Conservation (phyloP, 345 rosid species). For the Noccaea bulbosa region DNA sequence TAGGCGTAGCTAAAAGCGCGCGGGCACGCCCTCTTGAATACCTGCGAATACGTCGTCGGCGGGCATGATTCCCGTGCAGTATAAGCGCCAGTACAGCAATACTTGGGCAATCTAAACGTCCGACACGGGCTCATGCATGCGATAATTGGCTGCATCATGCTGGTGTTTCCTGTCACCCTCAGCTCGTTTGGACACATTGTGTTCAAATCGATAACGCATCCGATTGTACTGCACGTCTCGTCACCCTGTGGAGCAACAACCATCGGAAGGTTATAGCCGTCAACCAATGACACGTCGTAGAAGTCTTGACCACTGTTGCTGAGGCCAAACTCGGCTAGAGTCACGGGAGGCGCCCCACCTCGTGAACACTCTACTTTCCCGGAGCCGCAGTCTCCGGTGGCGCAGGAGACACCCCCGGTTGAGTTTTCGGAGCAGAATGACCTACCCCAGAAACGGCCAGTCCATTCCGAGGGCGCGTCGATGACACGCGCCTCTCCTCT, state of each 20-base stretch:
- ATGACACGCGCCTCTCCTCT: conserved; percentile 41
- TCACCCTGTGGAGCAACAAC: neutral
- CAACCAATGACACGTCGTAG: conserved; percentile 42
- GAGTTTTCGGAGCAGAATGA: conserved; percentile 47
- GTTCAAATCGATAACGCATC: conserved; percentile 48
- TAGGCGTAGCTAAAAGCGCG: conserved; percentile 63
- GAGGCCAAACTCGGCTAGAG: conserved; percentile 52
- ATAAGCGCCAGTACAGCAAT: conserved; percentile 31
- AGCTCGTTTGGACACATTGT: conserved; percentile 52
- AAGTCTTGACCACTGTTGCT: conserved; percentile 42
- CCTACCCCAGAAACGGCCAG: conserved; percentile 61
- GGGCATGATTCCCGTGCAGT: conserved; percentile 41
- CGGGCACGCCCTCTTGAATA: conserved; percentile 59
- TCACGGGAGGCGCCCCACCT: conserved; percentile 43
- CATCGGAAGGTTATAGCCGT: conserved; percentile 44
- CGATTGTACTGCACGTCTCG: neutral
- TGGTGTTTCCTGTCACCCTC: conserved; percentile 24
- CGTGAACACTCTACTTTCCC: conserved; percentile 52
- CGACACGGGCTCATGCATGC: conserved; percentile 58
- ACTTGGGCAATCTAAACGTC: conserved; percentile 38
- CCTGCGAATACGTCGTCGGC: conserved; percentile 49
- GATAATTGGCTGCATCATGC: conserved; percentile 15
- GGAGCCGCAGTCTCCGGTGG: conserved; percentile 53
- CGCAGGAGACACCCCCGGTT: conserved; percentile 12
- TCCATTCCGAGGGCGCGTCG: conserved; percentile 40